Percentiles rank a stretch among this genome's conserved stretches.
These are phyloP conservation scores for Psilocybe mexicana DNA, from an alignment of 1,284 basidiomycete genomes.

Conservation along the genomic window DNA sequence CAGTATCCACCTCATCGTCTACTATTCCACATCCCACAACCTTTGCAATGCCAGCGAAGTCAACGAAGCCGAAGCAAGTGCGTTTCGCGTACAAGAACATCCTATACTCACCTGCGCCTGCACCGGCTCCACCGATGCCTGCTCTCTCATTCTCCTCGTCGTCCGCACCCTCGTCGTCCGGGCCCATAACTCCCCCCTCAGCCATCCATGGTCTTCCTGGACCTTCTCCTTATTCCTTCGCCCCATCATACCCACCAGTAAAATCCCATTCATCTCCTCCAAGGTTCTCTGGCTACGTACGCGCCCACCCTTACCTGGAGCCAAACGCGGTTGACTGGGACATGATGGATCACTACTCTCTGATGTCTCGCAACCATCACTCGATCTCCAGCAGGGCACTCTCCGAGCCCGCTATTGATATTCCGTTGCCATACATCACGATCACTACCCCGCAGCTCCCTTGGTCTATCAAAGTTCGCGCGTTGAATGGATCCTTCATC, in stretches of 20 bases:
- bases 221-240: conserved; percentile 12
- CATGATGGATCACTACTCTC: conserved; percentile 22
- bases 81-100: conserved; percentile 31
- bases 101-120: conserved; percentile 23
- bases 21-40: neutral
- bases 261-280: neutral
- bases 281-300: conserved; percentile 5
- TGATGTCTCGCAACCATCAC: conserved; percentile 14
- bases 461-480: conserved; percentile 27
- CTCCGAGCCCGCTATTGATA: conserved; percentile 31
- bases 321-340: conserved; percentile 21
- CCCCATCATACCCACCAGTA: conserved; percentile 3
- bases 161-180: conserved; percentile 26
- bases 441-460: conserved; percentile 25
- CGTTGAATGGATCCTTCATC: conserved; percentile 26
- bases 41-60: conserved; percentile 14
- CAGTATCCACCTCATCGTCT: neutral
- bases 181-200: conserved; percentile 29
- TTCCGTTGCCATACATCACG: conserved; percentile 24
- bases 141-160: conserved; percentile 24
- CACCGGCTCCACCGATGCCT: conserved; percentile 14
- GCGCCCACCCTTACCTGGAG: conserved; percentile 23
- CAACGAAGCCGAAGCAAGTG: conserved; percentile 27
- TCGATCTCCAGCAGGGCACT: conserved; percentile 20
- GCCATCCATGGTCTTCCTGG: conserved; percentile 19